Evolutionary conservation across 768 basidiomycete genomes (phyloP), one percentile per base, ranked within the genome.

Genomic region (Tephrocybe sp.): DNA sequence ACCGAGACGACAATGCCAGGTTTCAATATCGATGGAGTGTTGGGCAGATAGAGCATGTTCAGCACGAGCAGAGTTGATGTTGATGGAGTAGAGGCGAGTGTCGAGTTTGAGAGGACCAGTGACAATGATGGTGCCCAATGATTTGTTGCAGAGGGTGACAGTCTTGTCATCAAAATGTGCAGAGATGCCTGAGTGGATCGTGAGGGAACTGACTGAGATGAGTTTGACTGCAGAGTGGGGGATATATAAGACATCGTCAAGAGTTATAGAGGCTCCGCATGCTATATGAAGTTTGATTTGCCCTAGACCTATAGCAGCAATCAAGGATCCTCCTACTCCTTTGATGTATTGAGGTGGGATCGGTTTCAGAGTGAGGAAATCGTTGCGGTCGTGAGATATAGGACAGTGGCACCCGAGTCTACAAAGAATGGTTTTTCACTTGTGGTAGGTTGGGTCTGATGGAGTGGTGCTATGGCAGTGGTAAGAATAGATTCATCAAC

Each of bases 371-470:
- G 38, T 38, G 7, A 42, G 16, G 55, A 70, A 69, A 47, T 70
- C 64, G 9, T 52, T 27, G 0, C 32, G 41, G 9, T 60, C 47
- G 4, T 53, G 61, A 3, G 63, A 61, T 24, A 69, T 53, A 30
- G 64, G 0, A 57, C 27, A 0, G 59, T 55, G 0, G 64, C 62
- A 0, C 68, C 64, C 1, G 62, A 58, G 38, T 69, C 56, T 8
- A 65, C 45, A 63, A 62, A 59, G 48, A 68, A 54, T 0, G 58
- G 60, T 16, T 25, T 39, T 9, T 35, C 36, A 19, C 30, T 19
- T 15, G 36, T 19, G 25, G 44, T 25, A 13, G 49, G 42, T 22
- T 43, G 15, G 1, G 31, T 15, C 18, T 40, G 43, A 11, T 52
- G 43, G 27, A 43, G 30, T 12, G 49, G 26, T 12, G 34, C 9